Evolutionary conservation across 1,284 basidiomycete species (phyloP).

Genomic region (Xerocomus tenax): DNA sequence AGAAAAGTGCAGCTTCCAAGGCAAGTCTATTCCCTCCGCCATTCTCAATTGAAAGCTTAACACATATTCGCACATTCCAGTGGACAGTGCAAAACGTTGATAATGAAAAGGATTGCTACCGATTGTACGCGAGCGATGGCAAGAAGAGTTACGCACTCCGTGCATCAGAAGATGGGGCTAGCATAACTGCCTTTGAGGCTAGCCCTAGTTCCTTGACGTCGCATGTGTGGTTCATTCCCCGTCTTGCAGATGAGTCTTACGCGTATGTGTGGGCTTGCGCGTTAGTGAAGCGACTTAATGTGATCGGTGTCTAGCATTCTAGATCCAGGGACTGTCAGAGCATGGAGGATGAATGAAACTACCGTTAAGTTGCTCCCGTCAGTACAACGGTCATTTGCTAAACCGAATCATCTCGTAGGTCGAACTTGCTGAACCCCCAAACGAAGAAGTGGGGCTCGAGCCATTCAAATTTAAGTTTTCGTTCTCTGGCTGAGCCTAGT

Average conservation of each 20-base stretch:
- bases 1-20: background rate
- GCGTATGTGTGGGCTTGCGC: background rate
- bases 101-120: constrained; percentile 1
- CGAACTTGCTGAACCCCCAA: constrained; percentile 1
- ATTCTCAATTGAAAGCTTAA: too few relatives aligned
- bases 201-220: background rate
- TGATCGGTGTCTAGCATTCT: background rate
- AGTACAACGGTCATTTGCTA: background rate
- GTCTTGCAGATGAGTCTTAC: background rate
- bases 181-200: background rate
- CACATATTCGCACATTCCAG: background rate
- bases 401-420: background rate
- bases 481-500: background rate
- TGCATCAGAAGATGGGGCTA: background rate
- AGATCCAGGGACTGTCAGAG: background rate
- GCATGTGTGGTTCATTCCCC: constrained; percentile 6
- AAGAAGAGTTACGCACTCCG: constrained; percentile 1
- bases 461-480: constrained; percentile 6
- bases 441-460: background rate
- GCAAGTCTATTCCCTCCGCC: background rate
- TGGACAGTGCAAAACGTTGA: constrained; percentile 8
- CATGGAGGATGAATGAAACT: background rate
- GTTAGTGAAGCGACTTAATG: background rate
- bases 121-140: constrained; percentile 3
- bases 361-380: background rate